Conservation (phyloP, 2,329 filamentous ascomycete genomes). For the Colletotrichum falcatum region DNA sequence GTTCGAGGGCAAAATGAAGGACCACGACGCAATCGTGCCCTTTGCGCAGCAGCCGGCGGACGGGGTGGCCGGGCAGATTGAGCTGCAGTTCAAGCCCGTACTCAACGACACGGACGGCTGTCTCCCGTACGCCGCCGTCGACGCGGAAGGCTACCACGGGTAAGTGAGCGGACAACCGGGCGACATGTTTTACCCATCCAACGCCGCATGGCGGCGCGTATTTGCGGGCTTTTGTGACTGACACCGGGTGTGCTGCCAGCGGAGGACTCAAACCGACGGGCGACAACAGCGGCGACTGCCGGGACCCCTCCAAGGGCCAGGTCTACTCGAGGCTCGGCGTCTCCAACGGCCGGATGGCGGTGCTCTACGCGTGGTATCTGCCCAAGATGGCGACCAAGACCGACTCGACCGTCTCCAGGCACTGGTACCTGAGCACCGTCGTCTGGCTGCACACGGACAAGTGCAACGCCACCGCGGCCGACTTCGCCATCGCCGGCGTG, state of each 20-base stretch:
- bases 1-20: not conserved
- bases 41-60: not conserved
- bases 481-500: conserved; percentile 5
- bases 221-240: too few species aligned
- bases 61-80: not conserved
- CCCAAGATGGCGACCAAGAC: conserved; percentile 2
- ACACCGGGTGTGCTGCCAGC: not conserved
- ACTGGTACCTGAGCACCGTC: conserved; percentile 13
- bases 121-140: conserved; percentile 13
- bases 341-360: conserved; percentile 1
- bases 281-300: not conserved
- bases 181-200: too few species aligned
- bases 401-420: not conserved
- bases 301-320: not conserved
- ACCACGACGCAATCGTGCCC: not conserved
- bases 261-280: not conserved
- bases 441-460: conserved; percentile 20
- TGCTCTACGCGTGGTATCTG: conserved; percentile 24
- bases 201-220: too few species aligned
- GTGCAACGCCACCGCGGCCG: not conserved
- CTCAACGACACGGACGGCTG: not conserved
- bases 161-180: not conserved
- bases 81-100: conserved; percentile 13
- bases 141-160: conserved; percentile 14
- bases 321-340: conserved; percentile 14